These are phyloP conservation scores for Debaryomyces castellii DNA, from an alignment of 805 yeast genomes.

Conservation along the genomic window DNA sequence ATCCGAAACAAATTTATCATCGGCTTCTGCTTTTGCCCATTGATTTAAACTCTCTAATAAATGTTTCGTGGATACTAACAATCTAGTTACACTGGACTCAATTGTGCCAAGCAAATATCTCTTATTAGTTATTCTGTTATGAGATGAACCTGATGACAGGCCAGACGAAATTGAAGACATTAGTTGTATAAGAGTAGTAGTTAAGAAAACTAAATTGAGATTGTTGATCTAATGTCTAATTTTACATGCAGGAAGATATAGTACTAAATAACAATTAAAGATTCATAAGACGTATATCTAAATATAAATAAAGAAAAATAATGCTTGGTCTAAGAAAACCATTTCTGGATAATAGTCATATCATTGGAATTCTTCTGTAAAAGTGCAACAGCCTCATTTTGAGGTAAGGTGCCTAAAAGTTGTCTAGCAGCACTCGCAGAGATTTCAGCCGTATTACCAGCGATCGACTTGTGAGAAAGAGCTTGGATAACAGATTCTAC, in stretches of 20 bases:
- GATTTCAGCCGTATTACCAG: constrained; percentile 67
- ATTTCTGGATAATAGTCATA: constrained; percentile 57
- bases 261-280: constrained; percentile 2
- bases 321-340: constrained; percentile 39
- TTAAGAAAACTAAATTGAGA: background rate
- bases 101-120: constrained; percentile 46
- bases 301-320: constrained; percentile 1
- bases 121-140: constrained; percentile 7
- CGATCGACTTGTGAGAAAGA: constrained; percentile 60
- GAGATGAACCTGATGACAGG: constrained; percentile 1
- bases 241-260: background rate
- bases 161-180: constrained; percentile 5
- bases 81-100: constrained; percentile 74
- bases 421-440: constrained; percentile 63
- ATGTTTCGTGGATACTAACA: constrained; percentile 85
- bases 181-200: background rate
- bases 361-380: constrained; percentile 63
- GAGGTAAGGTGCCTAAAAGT: constrained; percentile 64
- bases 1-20: constrained; percentile 83
- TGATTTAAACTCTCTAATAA: constrained; percentile 80
- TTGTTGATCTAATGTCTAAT: background rate
- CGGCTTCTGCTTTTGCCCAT: constrained; percentile 84
- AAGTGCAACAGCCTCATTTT: constrained; percentile 62
- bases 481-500: constrained; percentile 76
- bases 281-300: constrained; percentile 1